A percentile compares a stretch with the other conserved stretches of the same genome.
Conservation (phyloP, 106 monocot genomes). For the Phalaenopsis equestris region DNA sequence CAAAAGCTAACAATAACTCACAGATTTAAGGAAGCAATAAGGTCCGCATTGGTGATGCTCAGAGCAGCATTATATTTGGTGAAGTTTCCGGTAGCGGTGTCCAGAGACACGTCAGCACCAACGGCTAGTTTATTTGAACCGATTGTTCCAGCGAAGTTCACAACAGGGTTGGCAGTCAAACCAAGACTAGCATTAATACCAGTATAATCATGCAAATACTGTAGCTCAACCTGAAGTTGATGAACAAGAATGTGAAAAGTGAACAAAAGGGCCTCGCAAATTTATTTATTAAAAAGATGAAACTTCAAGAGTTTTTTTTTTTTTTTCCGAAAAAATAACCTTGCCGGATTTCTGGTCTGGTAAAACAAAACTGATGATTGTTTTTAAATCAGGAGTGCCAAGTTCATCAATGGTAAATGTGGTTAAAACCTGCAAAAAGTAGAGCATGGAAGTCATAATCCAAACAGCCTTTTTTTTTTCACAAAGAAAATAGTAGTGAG, state of each 20-base stretch:
- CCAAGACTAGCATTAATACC: constrained; percentile 58
- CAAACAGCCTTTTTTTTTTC: no score
- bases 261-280: not conserved
- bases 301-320: not conserved
- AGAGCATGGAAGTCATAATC: no score
- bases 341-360: constrained; percentile 92
- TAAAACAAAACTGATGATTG: constrained; percentile 67
- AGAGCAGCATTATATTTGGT: constrained; percentile 71
- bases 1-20: constrained; percentile 12
- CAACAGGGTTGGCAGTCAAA: constrained; percentile 49
- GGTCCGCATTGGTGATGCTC: constrained; percentile 49
- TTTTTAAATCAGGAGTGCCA: constrained; percentile 52
- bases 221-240: constrained; percentile 43
- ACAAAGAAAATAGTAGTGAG: no score
- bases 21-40: constrained; percentile 54
- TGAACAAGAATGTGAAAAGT: not conserved
- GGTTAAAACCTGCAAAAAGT: constrained; percentile 17
- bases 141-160: constrained; percentile 44
- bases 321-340: no score
- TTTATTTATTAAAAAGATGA: not conserved
- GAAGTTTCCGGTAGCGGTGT: constrained; percentile 72
- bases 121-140: constrained; percentile 35
- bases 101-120: constrained; percentile 70
- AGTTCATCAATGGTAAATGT: constrained; percentile 60
- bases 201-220: constrained; percentile 67